Percentiles rank a stretch among this genome's conserved stretches.
These are phyloP conservation scores for Simplicillium sp. DNA, from an alignment of 2,329 filamentous ascomycete genomes.

Conservation along the genomic window DNA sequence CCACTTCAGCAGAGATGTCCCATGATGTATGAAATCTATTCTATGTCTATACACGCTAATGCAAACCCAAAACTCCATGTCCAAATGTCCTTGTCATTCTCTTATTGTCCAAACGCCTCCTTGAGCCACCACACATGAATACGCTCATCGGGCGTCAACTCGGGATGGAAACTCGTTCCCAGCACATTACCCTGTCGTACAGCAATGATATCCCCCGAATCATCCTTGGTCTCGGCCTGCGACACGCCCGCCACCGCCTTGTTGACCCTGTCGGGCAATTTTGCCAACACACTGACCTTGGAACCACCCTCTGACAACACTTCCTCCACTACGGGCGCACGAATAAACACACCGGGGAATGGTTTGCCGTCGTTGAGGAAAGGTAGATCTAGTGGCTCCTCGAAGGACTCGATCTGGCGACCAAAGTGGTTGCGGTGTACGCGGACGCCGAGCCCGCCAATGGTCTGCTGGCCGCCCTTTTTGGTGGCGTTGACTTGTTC, in stretches of 20 bases:
- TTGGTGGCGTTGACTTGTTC: slow-evolving; percentile 84
- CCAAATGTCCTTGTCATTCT: too few species aligned
- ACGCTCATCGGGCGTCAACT: slow-evolving; percentile 76
- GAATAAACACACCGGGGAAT: slow-evolving; percentile 84
- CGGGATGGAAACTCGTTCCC: slow-evolving; percentile 92
- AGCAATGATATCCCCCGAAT: slow-evolving; percentile 70
- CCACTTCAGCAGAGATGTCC: too few species aligned
- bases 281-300: slow-evolving; percentile 42
- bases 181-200: slow-evolving; percentile 87
- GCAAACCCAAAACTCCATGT: too few species aligned
- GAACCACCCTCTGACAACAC: slow-evolving; percentile 38
- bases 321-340: slow-evolving; percentile 86
- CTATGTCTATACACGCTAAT: too few species aligned
- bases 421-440: slow-evolving; percentile 95
- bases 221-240: slow-evolving; percentile 26
- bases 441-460: slow-evolving; percentile 82
- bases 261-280: slow-evolving; percentile 30
- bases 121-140: slow-evolving; percentile 93
- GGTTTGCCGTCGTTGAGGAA: slow-evolving; percentile 44
- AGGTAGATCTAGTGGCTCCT: slow-evolving; percentile 61
- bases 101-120: slow-evolving; percentile 26
- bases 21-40: too few species aligned
- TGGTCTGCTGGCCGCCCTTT: slow-evolving; percentile 82
- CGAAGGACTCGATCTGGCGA: slow-evolving; percentile 85
- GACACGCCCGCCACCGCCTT: slow-evolving; percentile 26